Conservation (phyloP, 306 rosid genomes). For the Cyamopsis tetragonoloba region DNA sequence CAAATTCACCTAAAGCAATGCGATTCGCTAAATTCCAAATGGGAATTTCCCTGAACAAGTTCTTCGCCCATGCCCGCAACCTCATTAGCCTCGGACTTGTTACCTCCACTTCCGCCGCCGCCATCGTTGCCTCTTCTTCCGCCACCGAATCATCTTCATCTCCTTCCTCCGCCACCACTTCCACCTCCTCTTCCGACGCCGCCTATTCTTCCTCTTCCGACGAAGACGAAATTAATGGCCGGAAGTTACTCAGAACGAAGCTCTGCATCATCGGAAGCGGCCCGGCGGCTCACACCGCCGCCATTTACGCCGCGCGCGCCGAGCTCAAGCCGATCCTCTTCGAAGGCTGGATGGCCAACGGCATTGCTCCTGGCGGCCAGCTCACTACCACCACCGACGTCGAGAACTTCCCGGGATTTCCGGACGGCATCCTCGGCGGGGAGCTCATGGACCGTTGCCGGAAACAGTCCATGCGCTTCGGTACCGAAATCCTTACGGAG, state of each 20-base stretch:
- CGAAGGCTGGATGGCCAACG: slow-evolving; percentile 94
- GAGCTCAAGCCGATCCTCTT: slow-evolving; percentile 77
- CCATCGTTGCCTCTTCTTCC: background rate
- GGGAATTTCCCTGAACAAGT: slow-evolving; percentile 21
- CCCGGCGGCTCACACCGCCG: slow-evolving; percentile 88
- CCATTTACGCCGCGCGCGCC: slow-evolving; percentile 79
- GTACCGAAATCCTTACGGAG: slow-evolving; percentile 60
- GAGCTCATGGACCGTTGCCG: slow-evolving; percentile 80
- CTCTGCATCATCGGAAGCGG: slow-evolving; percentile 89
- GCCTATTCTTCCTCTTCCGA: background rate
- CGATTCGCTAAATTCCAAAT: background rate
- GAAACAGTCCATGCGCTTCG: slow-evolving; percentile 63
- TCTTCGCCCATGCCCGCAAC: slow-evolving; percentile 36
- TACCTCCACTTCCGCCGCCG: slow-evolving; percentile 9
- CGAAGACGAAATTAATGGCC: background rate
- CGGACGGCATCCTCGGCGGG: slow-evolving; percentile 54
- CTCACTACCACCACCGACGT: slow-evolving; percentile 88
- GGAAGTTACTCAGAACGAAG: slow-evolving; percentile 46
- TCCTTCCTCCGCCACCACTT: background rate
- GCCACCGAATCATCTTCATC: background rate
- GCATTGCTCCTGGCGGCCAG: slow-evolving; percentile 82
- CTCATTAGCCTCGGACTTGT: slow-evolving; percentile 36
- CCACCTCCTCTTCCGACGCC: slow-evolving; percentile 1
- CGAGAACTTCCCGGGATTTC: slow-evolving; percentile 88
- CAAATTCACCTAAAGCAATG: background rate